Evolutionary conservation across 2,329 filamentous ascomycete genomes (phyloP).

Genomic region (Venturia asperata): DNA sequence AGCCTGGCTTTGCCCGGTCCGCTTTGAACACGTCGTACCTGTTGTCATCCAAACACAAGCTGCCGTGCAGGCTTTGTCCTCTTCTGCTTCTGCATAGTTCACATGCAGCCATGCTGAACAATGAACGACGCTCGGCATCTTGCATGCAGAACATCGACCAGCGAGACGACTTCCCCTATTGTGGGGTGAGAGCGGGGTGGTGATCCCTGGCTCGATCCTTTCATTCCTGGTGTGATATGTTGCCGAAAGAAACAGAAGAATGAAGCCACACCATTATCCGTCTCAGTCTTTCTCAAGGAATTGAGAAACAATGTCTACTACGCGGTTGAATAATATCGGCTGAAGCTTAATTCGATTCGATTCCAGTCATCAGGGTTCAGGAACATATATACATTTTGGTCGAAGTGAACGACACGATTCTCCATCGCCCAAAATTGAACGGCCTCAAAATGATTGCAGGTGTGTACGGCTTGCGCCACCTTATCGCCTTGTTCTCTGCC

Average conservation of each 20-base stretch:
- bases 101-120: slow-evolving; percentile 6
- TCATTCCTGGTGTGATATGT: neutral
- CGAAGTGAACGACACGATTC: no score
- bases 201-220: neutral
- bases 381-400: no score
- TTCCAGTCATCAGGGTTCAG: no score
- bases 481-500: neutral
- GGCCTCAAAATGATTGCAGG: slow-evolving; percentile 51
- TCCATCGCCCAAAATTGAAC: slow-evolving; percentile 45
- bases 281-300: no score
- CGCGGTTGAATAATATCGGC: no score
- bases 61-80: neutral
- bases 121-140: neutral
- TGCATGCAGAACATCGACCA: neutral
- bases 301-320: no score
- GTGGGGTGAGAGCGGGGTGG: neutral
- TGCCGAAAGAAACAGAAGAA: no score
- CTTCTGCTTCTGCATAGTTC: neutral
- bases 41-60: neutral
- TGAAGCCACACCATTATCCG: no score
- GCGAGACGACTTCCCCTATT: neutral
- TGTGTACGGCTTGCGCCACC: slow-evolving; percentile 32
- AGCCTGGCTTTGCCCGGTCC: no score
- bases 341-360: no score
- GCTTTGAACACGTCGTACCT: neutral